A percentile compares a stretch with the other conserved stretches of the same genome.
Conservation (phyloP, 768 basidiomycete genomes). For the Tulasnella sp. region DNA sequence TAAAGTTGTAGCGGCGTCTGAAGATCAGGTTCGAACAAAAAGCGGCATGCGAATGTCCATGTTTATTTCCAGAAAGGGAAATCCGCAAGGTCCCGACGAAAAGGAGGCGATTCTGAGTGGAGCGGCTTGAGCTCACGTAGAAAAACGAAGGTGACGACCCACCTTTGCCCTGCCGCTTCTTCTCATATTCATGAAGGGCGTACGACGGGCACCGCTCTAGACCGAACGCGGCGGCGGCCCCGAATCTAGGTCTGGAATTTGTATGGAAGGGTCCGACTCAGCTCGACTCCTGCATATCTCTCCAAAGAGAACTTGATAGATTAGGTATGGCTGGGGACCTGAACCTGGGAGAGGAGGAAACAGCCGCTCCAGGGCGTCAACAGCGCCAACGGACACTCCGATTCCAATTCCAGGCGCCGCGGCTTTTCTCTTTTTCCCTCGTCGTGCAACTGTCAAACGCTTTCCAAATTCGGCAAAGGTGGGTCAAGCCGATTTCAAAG, state of each 20-base stretch:
- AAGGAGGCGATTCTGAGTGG: neutral
- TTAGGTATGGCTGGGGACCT: neutral
- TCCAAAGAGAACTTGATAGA: neutral
- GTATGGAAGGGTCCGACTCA: neutral
- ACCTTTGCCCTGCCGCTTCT: neutral
- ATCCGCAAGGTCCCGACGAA: neutral
- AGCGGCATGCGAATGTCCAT: neutral
- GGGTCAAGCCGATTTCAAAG: too few species aligned
- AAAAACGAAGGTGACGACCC: neutral
- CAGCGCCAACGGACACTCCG: neutral
- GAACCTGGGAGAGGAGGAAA: neutral
- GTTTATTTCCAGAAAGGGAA: neutral
- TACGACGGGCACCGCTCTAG: neutral
- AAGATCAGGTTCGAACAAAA: neutral
- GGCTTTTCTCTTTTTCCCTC: neutral
- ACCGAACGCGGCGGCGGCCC: neutral
- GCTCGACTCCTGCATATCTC: neutral
- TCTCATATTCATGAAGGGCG: neutral
- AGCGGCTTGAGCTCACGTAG: neutral
- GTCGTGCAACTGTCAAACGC: neutral
- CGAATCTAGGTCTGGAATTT: neutral
- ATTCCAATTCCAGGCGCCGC: neutral
- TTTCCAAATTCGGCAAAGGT: neutral
- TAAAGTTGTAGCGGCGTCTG: neutral
- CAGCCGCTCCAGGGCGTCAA: neutral